Conservation (phyloP, 768 basidiomycete species). For the Leccinum variicolor region DNA sequence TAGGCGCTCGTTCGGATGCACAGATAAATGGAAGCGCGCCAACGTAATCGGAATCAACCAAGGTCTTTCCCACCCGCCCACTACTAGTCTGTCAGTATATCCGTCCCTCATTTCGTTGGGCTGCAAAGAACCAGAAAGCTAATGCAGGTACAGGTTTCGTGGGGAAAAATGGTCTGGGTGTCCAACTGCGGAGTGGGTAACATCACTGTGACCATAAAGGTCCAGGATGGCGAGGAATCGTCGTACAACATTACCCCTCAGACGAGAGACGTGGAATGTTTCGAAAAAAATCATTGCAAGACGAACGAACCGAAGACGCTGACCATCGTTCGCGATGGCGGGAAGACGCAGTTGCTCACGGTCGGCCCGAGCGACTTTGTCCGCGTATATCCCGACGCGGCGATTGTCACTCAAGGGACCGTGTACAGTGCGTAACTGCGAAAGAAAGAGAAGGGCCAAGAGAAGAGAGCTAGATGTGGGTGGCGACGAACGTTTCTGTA, state of each 20-base stretch:
- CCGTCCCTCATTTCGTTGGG: not conserved
- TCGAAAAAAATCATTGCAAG: slow-evolving; percentile 5
- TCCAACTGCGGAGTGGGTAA: slow-evolving; percentile 3
- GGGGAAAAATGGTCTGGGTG: slow-evolving; percentile 15
- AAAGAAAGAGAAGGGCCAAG: not conserved
- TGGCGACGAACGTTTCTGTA: not conserved
- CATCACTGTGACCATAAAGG: slow-evolving; percentile 6
- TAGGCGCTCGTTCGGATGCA: not conserved
- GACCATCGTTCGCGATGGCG: slow-evolving; percentile 2
- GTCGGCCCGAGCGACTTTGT: slow-evolving; percentile 15
- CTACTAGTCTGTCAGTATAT: not conserved
- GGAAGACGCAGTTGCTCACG: slow-evolving; percentile 8
- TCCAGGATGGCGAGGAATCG: not conserved
- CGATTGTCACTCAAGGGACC: slow-evolving; percentile 10
- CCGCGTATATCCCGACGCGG: slow-evolving; percentile 8
- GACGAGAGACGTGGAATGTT: not conserved
- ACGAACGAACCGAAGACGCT: slow-evolving; percentile 8
- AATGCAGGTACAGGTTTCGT: not conserved
- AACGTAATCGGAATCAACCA: not conserved
- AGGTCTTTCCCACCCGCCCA: not conserved
- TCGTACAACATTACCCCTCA: not conserved
- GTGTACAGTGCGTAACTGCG: not conserved
- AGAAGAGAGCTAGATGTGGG: not conserved
- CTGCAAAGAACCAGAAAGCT: not conserved
- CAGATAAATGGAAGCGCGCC: not conserved